A percentile compares a stretch with the other conserved stretches of the same genome.
phyloP scores from a whole-genome alignment of 441 rosid species.

The Erodium moschatum region DNA sequence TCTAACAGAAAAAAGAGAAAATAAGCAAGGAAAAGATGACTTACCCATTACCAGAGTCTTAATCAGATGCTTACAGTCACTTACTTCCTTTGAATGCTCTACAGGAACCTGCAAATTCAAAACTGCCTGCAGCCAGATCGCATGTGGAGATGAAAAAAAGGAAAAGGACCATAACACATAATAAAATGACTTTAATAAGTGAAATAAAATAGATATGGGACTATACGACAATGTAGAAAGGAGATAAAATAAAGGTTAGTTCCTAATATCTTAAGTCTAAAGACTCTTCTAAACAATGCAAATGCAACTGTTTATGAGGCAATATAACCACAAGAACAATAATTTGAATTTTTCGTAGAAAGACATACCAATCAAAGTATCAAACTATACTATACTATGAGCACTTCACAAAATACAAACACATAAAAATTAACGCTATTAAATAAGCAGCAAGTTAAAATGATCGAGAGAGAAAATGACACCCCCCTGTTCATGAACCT shows the following conservation, averaged over 20 bases:
- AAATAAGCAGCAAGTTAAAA: neutral
- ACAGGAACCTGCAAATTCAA: conserved; percentile 84
- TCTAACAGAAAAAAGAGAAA: neutral
- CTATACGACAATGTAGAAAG: neutral
- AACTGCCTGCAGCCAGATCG: conserved; percentile 73
- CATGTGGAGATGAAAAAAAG: conserved; percentile 19
- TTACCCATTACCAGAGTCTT: conserved; percentile 99
- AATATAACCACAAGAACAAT: neutral
- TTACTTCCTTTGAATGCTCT: conserved; percentile 96
- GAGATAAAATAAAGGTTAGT: conserved; percentile 1
- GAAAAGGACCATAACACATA: neutral
- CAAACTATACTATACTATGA: neutral
- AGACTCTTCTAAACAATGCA: neutral
- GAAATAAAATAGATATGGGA: neutral
- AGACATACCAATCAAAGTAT: neutral
- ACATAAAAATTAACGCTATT: conserved; percentile 2
- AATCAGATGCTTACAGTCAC: conserved; percentile 87
- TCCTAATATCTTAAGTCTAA: neutral
- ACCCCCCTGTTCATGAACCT: neutral
- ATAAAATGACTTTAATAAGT: neutral
- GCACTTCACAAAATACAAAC: neutral
- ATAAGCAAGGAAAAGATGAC: conserved; percentile 16
- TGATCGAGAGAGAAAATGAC: neutral
- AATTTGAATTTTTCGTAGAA: neutral
- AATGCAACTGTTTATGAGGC: neutral